Evolutionary conservation across 192 early-diverging fungal genomes (phyloP).

Genomic region (Ambispora gerdemannii): DNA sequence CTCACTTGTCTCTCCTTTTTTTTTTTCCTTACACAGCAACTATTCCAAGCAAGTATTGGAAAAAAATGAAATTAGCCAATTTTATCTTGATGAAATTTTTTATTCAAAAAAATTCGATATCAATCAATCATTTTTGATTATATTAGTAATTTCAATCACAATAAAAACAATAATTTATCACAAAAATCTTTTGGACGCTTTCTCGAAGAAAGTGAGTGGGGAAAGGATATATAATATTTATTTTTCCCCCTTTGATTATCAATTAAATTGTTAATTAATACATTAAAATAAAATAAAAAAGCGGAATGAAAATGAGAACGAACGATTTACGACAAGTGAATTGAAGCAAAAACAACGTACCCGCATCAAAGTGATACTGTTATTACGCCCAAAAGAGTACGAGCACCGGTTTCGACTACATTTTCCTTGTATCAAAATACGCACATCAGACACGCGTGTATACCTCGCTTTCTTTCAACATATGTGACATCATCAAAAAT

Average conservation of each 20-base stretch:
- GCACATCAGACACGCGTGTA: no score
- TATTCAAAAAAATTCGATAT: no score
- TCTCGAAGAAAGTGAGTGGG: neutral
- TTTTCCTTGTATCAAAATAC: no score
- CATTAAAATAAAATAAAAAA: neutral
- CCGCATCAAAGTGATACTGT: no score
- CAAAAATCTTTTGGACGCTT: no score
- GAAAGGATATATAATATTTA: neutral
- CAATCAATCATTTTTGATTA: neutral
- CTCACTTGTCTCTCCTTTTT: neutral
- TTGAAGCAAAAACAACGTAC: no score
- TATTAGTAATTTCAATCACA: neutral
- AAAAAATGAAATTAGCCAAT: neutral
- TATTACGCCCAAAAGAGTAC: no score
- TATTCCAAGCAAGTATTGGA: neutral
- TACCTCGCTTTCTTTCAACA: no score
- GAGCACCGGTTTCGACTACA: no score
- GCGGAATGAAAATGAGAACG: neutral
- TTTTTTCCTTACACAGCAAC: neutral
- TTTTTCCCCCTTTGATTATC: no score
- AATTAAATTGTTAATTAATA: no score
- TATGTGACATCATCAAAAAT: no score
- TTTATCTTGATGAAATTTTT: neutral
- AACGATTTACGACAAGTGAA: neutral
- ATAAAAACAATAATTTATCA: neutral